Conservation (phyloP, 805 yeast genomes). For the Cyberlindnera galapagoensis region DNA sequence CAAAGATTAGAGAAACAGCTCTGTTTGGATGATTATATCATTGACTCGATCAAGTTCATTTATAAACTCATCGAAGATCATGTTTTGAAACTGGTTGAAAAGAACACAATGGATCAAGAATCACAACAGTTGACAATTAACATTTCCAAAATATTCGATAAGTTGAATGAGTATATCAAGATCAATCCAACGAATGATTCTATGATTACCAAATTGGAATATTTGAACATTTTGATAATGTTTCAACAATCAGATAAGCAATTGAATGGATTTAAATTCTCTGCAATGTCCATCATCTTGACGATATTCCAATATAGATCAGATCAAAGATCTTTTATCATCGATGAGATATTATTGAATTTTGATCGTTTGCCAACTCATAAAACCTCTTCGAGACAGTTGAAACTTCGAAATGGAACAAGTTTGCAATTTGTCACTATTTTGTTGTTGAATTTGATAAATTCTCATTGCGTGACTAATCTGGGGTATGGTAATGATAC, state of each 20-base stretch:
- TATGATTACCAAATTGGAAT: slow-evolving; percentile 53
- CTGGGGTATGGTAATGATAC: slow-evolving; percentile 13
- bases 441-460: slow-evolving; percentile 38
- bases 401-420: slow-evolving; percentile 36
- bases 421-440: slow-evolving; percentile 44
- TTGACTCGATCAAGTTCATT: slow-evolving; percentile 34
- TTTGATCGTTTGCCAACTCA: slow-evolving; percentile 43
- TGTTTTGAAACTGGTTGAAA: slow-evolving; percentile 15
- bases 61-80: slow-evolving; percentile 28
- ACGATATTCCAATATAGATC: slow-evolving; percentile 24
- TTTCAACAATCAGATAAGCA: slow-evolving; percentile 25
- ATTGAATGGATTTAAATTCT: slow-evolving; percentile 17
- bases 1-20: slow-evolving; percentile 36
- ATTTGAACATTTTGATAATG: slow-evolving; percentile 35
- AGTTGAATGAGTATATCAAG: slow-evolving; percentile 16
- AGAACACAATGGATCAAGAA: not conserved
- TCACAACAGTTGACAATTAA: not conserved
- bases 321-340: slow-evolving; percentile 53
- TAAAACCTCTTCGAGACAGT: slow-evolving; percentile 38
- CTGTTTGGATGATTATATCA: slow-evolving; percentile 38
- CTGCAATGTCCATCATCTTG: slow-evolving; percentile 14
- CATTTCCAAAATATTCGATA: slow-evolving; percentile 11
- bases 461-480: slow-evolving; percentile 27
- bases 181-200: slow-evolving; percentile 38
- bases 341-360: slow-evolving; percentile 52